Evolutionary conservation across 306 rosid species (phyloP), one percentile per base, ranked within the genome.

Genomic region (Cucurbita ficifolia): DNA sequence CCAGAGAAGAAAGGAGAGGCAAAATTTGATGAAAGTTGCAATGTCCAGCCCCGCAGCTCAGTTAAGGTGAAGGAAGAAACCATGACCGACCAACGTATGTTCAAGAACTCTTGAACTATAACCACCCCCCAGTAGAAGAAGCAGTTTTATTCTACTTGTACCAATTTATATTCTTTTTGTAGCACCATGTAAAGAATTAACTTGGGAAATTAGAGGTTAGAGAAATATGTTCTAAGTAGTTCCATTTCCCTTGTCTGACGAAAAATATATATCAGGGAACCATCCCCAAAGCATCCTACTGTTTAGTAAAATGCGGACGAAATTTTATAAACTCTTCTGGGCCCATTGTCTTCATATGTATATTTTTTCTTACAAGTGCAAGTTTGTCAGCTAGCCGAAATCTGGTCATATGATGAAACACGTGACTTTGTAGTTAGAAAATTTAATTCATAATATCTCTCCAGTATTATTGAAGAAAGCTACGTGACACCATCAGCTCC

Each of bases 1-100:
- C 22, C 83, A 89, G 4, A 77, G 92, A 68, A 75, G 91, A 68
- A 87, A 77, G 81, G 91, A 83, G 63, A 84, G 86, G 76, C 83
- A 84, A 42, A 86, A 75, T 78, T 75, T 80, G 42, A 75, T 87
- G 42, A 79, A 75, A 40, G 52, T 81, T 13, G 88, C 84, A 36
- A 56, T 78, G 65, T 90, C 96, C 8, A 92, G 97, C 75, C 89
- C 98, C 5, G 96, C 97, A 33, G 10, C 91, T 6, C 81, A 74
- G 8, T 86, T 95, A 86, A 85, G 99, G 82, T 65, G 72, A 65
- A 40, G 33, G 10, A 39, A n/a, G 18, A 39, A 1, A 39, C 45
- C 13, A 16, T 6, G 48, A 65, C 72, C 9, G 12, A 61, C 22
- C 45, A 61, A 61, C 7, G 24, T 36, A 24, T 48, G 56, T 69